Evolutionary conservation across 225 moss, liverwort and hornwort species (phyloP).

Genomic region (Rhytidiadelphus loreus): DNA sequence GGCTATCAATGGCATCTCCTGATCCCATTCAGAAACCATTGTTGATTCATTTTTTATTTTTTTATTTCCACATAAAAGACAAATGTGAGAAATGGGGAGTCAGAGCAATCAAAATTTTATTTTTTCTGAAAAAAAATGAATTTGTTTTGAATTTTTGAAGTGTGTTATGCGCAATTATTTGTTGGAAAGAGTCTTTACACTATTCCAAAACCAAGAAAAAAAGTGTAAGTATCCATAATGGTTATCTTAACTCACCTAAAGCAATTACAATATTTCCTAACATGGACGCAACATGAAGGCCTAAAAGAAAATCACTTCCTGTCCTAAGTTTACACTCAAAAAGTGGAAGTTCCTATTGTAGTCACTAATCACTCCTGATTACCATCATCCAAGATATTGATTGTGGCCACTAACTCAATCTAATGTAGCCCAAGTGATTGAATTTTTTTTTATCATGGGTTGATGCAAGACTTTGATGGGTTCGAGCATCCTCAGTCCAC

Average conservation of each 20-base stretch:
- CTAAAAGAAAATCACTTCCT: too few relatives aligned
- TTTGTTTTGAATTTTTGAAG: not conserved
- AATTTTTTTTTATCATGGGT: too few relatives aligned
- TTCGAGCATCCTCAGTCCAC: too few relatives aligned
- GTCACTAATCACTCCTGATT: too few relatives aligned
- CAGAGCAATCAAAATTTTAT: not conserved
- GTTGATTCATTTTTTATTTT: not conserved
- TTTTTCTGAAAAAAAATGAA: not conserved
- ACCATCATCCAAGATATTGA: too few relatives aligned
- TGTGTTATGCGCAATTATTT: rapidly evolving
- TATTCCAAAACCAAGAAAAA: not conserved
- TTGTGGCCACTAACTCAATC: not conserved
- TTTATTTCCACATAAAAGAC: not conserved
- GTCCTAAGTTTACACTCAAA: too few relatives aligned
- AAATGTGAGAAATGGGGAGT: not conserved
- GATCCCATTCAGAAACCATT: not conserved
- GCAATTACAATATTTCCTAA: not conserved
- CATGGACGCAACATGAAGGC: too few relatives aligned
- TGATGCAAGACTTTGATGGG: too few relatives aligned
- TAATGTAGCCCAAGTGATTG: not conserved
- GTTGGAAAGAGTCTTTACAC: not conserved
- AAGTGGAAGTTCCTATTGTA: too few relatives aligned
- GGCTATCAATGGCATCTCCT: not conserved
- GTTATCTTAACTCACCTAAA: not conserved
- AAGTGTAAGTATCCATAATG: too few relatives aligned